Evolutionary conservation across 2,329 filamentous ascomycete species (phyloP).

Genomic region (Ophiostoma pallidulum): DNA sequence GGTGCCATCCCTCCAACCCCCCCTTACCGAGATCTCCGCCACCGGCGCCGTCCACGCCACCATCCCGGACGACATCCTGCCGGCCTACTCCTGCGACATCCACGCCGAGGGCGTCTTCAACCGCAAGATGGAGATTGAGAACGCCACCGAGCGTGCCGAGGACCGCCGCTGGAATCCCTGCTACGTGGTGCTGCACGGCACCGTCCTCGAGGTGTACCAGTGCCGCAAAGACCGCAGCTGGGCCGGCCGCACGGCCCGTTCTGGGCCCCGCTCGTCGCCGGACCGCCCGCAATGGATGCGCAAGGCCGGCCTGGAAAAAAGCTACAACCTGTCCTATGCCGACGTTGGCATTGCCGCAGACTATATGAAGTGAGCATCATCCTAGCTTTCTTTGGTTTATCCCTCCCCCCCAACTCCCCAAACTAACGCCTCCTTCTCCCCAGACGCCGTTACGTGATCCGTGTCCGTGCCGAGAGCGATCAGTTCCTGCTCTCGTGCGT

Average conservation of each 20-base stretch:
- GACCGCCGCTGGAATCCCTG: slow-evolving; percentile 56
- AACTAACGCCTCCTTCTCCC: slow-evolving; percentile 5
- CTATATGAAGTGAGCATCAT: slow-evolving; percentile 51
- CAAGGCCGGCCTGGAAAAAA: slow-evolving; percentile 48
- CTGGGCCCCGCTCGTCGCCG: slow-evolving; percentile 38
- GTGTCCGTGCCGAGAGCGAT: slow-evolving; percentile 63
- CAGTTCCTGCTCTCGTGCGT: slow-evolving; percentile 62
- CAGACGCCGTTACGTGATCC: slow-evolving; percentile 56
- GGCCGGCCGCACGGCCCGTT: slow-evolving; percentile 35
- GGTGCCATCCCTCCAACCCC: background rate
- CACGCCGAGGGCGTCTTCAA: slow-evolving; percentile 47
- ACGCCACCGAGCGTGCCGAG: slow-evolving; percentile 52
- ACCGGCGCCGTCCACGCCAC: background rate
- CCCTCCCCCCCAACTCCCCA: background rate
- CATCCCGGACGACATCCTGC: slow-evolving; percentile 35
- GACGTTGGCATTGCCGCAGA: slow-evolving; percentile 67
- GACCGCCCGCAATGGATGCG: slow-evolving; percentile 43
- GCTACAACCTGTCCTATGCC: slow-evolving; percentile 65
- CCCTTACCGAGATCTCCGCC: background rate
- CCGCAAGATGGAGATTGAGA: slow-evolving; percentile 57
- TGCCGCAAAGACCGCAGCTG: slow-evolving; percentile 49
- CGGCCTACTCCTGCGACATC: slow-evolving; percentile 48
- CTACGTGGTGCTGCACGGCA: slow-evolving; percentile 57
- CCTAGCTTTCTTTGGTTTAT: background rate
- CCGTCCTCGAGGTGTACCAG: slow-evolving; percentile 55